Evolutionary conservation across 2,329 filamentous ascomycete genomes (phyloP), one percentile per base, ranked within the genome.

Genomic region (Dothideomycetes sp.): DNA sequence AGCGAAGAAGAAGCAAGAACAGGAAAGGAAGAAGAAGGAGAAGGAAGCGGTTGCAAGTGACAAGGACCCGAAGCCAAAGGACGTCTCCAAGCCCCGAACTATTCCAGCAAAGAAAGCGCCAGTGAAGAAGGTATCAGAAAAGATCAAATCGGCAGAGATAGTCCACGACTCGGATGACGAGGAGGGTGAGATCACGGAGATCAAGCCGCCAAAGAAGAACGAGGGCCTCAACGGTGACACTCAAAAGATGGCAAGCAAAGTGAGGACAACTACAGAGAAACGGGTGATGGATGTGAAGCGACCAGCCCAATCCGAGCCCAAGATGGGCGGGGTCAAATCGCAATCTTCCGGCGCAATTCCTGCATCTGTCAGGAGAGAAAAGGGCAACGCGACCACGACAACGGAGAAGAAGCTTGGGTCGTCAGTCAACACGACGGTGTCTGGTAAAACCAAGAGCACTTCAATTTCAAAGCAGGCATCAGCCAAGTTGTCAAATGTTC

Each of bases 141-240:
- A 70, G 48, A 63, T 69, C 56, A 73, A 73, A 51, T 74, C 70
- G 7, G 64, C 66, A 1, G 70, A 73, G 51, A 64, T 66, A 38
- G 67, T 74, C 16, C 61, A 69, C 40, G 68, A 70, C 48, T 73
- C 71, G 9, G 55, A 58, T 32, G 63, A 64, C 34, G 67, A 58
- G 24, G 52, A 49, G 37, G 47, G 47, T 24, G 53, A 47, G 36
- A 45, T 44, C n/a, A 43, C 43, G 7, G 43, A 44, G 15, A 24
- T 47, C 5, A 50, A 52, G 24, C 52, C 34, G 34, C 32, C 40
- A n/a, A 45, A 48, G 37, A 39, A 49, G 29, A 45, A 44, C 34
- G 36, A 45, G 19, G 38, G 12, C 7, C 12, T 27, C 7, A 27
- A 27, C 22, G 12, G 7, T 7, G 12, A 7, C 22, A n/a, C n/a